Evolutionary conservation across 257 asterid genomes (phyloP), one percentile per base, ranked within the genome.

Genomic region (Solanum corneliomulleri): DNA sequence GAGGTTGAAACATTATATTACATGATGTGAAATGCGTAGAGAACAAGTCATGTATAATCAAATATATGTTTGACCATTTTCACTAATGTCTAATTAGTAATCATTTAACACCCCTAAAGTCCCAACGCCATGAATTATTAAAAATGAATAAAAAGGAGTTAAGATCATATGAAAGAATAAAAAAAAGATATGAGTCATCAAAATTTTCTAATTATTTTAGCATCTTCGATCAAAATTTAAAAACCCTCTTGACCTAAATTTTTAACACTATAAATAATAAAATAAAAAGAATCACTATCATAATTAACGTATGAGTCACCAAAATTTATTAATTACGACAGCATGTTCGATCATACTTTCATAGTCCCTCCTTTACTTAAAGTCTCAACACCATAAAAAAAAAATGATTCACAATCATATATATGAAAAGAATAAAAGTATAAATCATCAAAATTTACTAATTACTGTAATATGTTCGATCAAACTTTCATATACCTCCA

Each of bases 21-120:
- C 64, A 56, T 56, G 64, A 49, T 80, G 85, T 80, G 68, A 80
- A 80, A 80, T 49, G 85, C 69, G 27, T 80, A 80, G 44, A 29
- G 85, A 80, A 80, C 16, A 49, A 80, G 85, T 80, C 85, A 80
- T 49, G 20, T 13, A 49, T 3, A 29, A 47, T 80, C 44, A 80
- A 47, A 80, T 44, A 25, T 31, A 27, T 47, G 85, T 80, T 80
- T 47, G 85, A 80, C 85, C 29, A 80, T 80, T 15, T 78, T 47
- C n/a, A 47, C 42, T 45, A 27, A 77, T 44, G 23, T 78, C 37
- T 56, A 56, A 18, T 47, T 78, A 45, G 41, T 78, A 4, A 14
- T 74, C 23, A 42, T 18, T 18, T 29, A 37, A 52, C 60, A 52
- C 75, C 39, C 12, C 75, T 14, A 69, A 69, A 69, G 75, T 29